phyloP scores from a whole-genome alignment of 306 rosid genomes.

The Fragaria ananassa region DNA sequence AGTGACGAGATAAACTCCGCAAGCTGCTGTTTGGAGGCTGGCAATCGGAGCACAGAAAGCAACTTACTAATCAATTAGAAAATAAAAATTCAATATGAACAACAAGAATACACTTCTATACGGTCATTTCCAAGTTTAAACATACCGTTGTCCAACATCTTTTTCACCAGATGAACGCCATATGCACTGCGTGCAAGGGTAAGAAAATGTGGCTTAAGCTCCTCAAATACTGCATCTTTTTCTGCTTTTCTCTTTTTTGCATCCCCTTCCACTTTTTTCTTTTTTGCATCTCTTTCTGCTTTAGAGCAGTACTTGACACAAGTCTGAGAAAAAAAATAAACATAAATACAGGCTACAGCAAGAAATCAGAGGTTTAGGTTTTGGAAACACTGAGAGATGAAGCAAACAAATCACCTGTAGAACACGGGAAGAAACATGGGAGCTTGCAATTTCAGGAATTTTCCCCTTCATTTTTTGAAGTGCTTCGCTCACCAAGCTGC shows the following conservation, averaged over 20 bases:
- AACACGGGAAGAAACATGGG: slow-evolving; percentile 89
- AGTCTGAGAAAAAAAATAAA: slow-evolving; percentile 42
- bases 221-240: slow-evolving; percentile 76
- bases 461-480: slow-evolving; percentile 88
- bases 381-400: background rate
- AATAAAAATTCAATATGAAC: background rate
- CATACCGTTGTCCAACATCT: slow-evolving; percentile 84
- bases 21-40: slow-evolving; percentile 86
- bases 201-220: slow-evolving; percentile 80
- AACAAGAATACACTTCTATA: background rate
- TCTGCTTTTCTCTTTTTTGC: slow-evolving; percentile 35
- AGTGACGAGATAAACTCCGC: slow-evolving; percentile 66
- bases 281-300: slow-evolving; percentile 55
- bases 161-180: slow-evolving; percentile 85
- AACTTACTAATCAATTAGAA: slow-evolving; percentile 12
- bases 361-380: background rate
- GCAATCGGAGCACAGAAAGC: slow-evolving; percentile 21
- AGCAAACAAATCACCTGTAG: slow-evolving; percentile 58
- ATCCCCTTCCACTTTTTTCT: slow-evolving; percentile 49
- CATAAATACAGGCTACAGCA: slow-evolving; percentile 17
- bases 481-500: slow-evolving; percentile 73
- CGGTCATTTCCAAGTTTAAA: slow-evolving; percentile 13
- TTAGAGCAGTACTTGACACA: slow-evolving; percentile 86
- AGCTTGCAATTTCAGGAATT: slow-evolving; percentile 85
- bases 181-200: slow-evolving; percentile 67